phyloP scores from a whole-genome alignment of 805 yeast species.

The Ogataea dorogensis region DNA sequence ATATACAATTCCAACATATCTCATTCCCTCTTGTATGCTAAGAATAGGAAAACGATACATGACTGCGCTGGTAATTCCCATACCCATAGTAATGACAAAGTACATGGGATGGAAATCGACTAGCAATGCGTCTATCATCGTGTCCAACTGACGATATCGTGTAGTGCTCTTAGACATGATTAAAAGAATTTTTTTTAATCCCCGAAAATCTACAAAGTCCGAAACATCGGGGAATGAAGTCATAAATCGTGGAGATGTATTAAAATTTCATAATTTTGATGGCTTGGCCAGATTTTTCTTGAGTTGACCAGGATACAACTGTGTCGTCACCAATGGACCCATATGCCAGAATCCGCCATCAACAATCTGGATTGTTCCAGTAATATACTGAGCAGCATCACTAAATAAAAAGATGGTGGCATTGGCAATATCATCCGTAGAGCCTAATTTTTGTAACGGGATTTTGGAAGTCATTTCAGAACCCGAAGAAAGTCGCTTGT shows the following conservation, averaged over 20 bases:
- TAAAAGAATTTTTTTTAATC: neutral
- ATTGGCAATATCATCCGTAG: conserved; percentile 78
- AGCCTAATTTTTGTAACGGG: conserved; percentile 69
- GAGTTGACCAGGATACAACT: conserved; percentile 44
- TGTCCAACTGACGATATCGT: neutral
- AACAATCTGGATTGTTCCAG: conserved; percentile 76
- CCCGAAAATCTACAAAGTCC: conserved; percentile 1
- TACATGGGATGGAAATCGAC: conserved; percentile 50
- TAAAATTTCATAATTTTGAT: conserved; percentile 22
- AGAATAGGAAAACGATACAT: conserved; percentile 66
- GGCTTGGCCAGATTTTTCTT: conserved; percentile 26
- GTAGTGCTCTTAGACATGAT: neutral
- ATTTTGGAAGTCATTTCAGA: conserved; percentile 44
- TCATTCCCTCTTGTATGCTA: conserved; percentile 33
- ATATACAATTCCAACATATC: conserved; percentile 53
- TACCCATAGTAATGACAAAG: conserved; percentile 82
- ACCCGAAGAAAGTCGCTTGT: conserved; percentile 56
- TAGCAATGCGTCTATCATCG: conserved; percentile 17
- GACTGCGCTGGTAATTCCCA: conserved; percentile 67
- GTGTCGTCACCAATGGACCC: conserved; percentile 41
- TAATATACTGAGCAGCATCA: conserved; percentile 73
- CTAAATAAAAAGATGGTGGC: conserved; percentile 83
- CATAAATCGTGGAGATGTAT: neutral
- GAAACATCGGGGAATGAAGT: neutral
- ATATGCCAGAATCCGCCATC: conserved; percentile 93